Percentiles rank a stretch among this genome's conserved stretches.
Evolutionary conservation across 441 rosid genomes (phyloP).

Genomic region (Populus hybrid): DNA sequence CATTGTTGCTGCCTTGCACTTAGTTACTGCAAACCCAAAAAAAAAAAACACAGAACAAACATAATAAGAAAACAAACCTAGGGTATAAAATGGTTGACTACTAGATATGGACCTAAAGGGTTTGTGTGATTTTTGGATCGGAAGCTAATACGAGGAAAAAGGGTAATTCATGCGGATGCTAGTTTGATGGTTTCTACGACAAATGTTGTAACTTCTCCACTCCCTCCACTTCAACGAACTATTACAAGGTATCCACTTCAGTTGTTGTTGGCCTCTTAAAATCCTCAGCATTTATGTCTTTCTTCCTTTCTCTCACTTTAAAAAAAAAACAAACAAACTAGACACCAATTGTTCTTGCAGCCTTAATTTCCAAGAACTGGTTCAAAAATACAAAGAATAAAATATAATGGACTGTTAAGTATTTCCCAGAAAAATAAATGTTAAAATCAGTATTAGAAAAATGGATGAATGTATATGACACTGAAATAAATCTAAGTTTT

Average conservation of each 20-base stretch:
- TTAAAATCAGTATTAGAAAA: not conserved
- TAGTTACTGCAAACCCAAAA: constrained; percentile 28
- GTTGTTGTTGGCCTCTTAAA: not conserved
- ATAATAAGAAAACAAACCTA: not conserved
- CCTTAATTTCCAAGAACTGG: not conserved
- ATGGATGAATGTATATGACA: not conserved
- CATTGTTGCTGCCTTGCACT: constrained; percentile 50
- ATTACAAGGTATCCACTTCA: constrained; percentile 9
- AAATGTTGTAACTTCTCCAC: not conserved
- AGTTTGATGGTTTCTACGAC: not conserved
- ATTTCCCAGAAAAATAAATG: not conserved
- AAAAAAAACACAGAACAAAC: constrained; percentile 7
- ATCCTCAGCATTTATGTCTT: constrained; percentile 9
- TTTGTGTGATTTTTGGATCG: constrained; percentile 7
- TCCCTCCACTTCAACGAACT: constrained; percentile 13
- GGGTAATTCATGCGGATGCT: constrained; percentile 5
- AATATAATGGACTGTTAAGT: not conserved
- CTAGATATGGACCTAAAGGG: constrained; percentile 3
- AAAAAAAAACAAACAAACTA: not conserved
- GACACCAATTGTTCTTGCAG: not conserved
- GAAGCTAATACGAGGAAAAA: constrained; percentile 8
- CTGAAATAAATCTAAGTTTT: not conserved
- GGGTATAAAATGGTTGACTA: not conserved
- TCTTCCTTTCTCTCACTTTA: not conserved
- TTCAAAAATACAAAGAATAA: not conserved